Conservation (phyloP, 1,139 yeast species). For the Nematodospora anomalae region DNA sequence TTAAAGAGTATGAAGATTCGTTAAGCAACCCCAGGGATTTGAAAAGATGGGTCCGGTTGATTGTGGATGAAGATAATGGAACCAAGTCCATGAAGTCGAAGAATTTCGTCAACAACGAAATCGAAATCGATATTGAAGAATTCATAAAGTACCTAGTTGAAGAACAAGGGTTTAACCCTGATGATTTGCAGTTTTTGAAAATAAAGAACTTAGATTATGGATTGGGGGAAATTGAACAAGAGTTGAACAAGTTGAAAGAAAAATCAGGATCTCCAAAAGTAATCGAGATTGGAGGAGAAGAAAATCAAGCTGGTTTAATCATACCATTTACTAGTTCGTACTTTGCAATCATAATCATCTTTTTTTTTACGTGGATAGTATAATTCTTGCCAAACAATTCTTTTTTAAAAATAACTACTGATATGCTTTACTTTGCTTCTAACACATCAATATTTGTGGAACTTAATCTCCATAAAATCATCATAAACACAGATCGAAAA, state of each 20-base stretch:
- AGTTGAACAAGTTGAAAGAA: constrained; percentile 32
- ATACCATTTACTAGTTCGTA: constrained; percentile 4
- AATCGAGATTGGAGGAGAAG: constrained; percentile 36
- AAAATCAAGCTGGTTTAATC: constrained; percentile 1
- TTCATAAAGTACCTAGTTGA: constrained; percentile 29
- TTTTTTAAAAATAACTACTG: no score
- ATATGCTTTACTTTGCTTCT: constrained; percentile 20
- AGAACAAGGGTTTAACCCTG: constrained; percentile 30
- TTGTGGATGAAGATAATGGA: constrained; percentile 18
- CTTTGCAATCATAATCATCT: constrained; percentile 9
- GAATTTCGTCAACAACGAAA: constrained; percentile 10
- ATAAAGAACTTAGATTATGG: constrained; percentile 33
- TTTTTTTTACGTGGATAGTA: constrained; percentile 6
- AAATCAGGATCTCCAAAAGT: constrained; percentile 15
- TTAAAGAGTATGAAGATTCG: constrained; percentile 25
- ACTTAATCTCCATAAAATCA: constrained; percentile 71
- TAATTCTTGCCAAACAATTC: constrained; percentile 1
- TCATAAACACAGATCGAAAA: constrained; percentile 66
- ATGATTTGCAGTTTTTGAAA: constrained; percentile 30
- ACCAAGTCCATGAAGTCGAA: constrained; percentile 4
- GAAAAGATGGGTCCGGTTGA: constrained; percentile 26
- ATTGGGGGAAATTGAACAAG: constrained; percentile 38
- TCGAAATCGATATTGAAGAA: constrained; percentile 27
- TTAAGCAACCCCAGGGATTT: constrained; percentile 24
- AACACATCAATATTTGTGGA: constrained; percentile 57